phyloP scores from a whole-genome alignment of 441 rosid species.

The Erodium texanum region DNA sequence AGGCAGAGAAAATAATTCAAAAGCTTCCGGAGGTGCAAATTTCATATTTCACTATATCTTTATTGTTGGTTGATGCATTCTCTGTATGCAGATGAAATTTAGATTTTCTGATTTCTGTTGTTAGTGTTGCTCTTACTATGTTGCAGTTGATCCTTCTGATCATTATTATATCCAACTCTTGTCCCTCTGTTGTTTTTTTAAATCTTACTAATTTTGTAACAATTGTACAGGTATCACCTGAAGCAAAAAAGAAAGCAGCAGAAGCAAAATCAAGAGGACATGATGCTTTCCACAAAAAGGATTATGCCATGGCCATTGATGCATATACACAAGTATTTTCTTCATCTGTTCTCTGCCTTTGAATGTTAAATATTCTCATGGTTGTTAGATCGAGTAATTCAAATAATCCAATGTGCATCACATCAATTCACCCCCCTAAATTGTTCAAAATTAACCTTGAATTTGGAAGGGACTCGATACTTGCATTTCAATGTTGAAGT shows the following conservation, averaged over 20 bases:
- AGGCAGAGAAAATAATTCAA: not conserved
- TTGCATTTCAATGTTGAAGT: too few species aligned
- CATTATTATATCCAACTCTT: not conserved
- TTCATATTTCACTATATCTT: not conserved
- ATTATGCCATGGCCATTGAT: slow-evolving; percentile 55
- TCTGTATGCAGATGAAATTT: not conserved
- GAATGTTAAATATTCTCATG: not conserved
- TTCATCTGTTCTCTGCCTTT: slow-evolving; percentile 13
- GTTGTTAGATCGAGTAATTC: not conserved
- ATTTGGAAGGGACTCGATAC: too few species aligned
- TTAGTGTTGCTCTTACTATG: not conserved
- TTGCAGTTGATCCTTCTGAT: not conserved
- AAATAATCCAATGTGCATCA: too few species aligned
- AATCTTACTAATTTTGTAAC: not conserved
- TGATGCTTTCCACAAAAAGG: slow-evolving; percentile 67
- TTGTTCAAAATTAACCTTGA: too few species aligned
- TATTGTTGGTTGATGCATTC: not conserved
- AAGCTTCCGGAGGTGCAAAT: not conserved
- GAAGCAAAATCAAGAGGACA: slow-evolving; percentile 93
- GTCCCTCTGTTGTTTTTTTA: not conserved
- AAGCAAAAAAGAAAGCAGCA: slow-evolving; percentile 71
- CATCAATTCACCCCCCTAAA: too few species aligned
- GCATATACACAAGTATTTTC: slow-evolving; percentile 72
- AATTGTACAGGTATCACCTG: slow-evolving; percentile 54
- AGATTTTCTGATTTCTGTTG: not conserved